Percentiles rank a stretch among this genome's conserved stretches.
These are phyloP conservation scores for Adenanthera pavonina DNA, from an alignment of 306 rosid species.

Conservation along the genomic window DNA sequence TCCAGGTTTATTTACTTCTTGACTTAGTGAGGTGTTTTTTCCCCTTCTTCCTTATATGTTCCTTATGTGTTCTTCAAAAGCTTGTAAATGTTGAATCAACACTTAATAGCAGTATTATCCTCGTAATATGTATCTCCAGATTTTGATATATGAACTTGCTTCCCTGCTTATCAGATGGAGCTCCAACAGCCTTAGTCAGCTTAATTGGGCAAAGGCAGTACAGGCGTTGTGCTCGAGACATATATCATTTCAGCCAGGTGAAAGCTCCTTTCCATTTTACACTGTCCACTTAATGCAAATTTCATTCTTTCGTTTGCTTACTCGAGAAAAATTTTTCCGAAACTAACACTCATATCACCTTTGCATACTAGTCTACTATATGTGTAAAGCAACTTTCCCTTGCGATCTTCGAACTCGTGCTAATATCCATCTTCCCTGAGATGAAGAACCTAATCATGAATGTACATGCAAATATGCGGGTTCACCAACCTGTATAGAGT, in stretches of 20 bases:
- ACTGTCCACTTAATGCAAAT: background rate
- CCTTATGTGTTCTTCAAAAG: slow-evolving; percentile 28
- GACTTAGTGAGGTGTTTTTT: background rate
- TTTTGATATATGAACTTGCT: slow-evolving; percentile 29
- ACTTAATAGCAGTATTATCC: slow-evolving; percentile 2
- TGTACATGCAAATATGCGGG: slow-evolving; percentile 56
- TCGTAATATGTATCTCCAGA: slow-evolving; percentile 24
- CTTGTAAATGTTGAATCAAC: slow-evolving; percentile 23
- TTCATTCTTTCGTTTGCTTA: background rate
- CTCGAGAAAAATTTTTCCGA: slow-evolving; percentile 3
- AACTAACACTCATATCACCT: slow-evolving; percentile 28
- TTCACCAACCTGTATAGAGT: slow-evolving; percentile 57
- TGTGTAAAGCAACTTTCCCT: slow-evolving; percentile 91
- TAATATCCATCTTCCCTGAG: slow-evolving; percentile 88
- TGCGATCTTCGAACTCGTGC: slow-evolving; percentile 73
- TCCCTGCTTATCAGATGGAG: slow-evolving; percentile 69
- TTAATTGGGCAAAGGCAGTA: slow-evolving; percentile 86
- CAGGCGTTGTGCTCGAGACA: slow-evolving; percentile 89
- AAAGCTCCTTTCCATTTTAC: background rate
- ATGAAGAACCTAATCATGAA: slow-evolving; percentile 64
- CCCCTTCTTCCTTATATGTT: background rate
- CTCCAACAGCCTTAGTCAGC: slow-evolving; percentile 90
- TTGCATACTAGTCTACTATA: slow-evolving; percentile 60
- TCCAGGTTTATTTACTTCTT: background rate
- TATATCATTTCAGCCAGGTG: slow-evolving; percentile 93